Base-by-base conservation (phyloP, 495 filamentous ascomycete species). In the Penicillium tannophilum region DNA sequence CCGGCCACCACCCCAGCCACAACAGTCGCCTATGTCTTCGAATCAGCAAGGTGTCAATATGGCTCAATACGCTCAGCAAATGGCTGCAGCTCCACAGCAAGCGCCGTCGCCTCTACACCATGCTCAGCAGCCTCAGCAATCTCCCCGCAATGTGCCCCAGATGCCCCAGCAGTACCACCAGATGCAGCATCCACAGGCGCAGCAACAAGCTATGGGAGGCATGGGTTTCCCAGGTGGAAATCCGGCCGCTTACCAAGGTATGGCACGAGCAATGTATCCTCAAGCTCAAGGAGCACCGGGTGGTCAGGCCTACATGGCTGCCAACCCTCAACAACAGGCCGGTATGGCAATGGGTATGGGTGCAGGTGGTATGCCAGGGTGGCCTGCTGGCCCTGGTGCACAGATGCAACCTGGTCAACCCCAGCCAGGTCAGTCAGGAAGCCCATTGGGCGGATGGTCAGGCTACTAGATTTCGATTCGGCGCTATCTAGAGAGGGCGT, bases 191-290 rank as follows among this genome's bases (percentile, higher is more conserved):
- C 72, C 81, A 62, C 60, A 83, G 71, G 77, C 84, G 42, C 86
- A 88, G 68, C 82, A 88, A 67, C 82, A 86, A 62, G 78, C 82
- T 51, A 74, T 76, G 74, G 52, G 78, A 72, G 58, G 75, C 63
- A 63, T 80, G 74, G 72, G 67, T 41, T 78, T 68, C 58, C 74
- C 75, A 5, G 73, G 73, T 12, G 73, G 65, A 31, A 62, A 64
- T 5, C 69, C 70, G 3, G 67, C 70, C 14, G 72, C 67, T 10
- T 80, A 77, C 59, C 72, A 70, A 36, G 59, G 60, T 26, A 76
- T 80, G 68, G 52, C 70, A 11, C 68, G 75, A 44, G 68, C 68
- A 31, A 79, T 80, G 72, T 80, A 80, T 48, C 70, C 76, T 26
- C 68, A 74, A 8, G 64, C 69, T 14, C 77, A 80, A 47, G 68